These are phyloP conservation scores for Apiospora malaysiana DNA, from an alignment of 2,329 filamentous ascomycete species.

Conservation along the genomic window DNA sequence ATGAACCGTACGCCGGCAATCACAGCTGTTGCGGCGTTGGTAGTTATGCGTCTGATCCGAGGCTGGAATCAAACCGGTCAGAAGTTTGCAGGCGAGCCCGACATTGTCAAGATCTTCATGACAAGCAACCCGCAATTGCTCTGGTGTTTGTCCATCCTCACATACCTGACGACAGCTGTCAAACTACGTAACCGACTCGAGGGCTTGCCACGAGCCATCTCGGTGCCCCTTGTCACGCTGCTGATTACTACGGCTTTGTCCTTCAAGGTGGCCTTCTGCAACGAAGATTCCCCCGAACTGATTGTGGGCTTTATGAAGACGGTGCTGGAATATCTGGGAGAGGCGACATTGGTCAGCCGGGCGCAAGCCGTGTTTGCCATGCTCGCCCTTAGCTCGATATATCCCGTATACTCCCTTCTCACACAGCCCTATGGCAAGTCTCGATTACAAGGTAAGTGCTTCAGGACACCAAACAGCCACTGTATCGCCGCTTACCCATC, in stretches of 20 bases:
- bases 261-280: constrained; percentile 91
- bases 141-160: constrained; percentile 74
- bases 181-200: constrained; percentile 50
- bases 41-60: constrained; percentile 69
- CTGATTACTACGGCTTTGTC: constrained; percentile 65
- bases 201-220: constrained; percentile 44
- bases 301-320: constrained; percentile 54
- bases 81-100: constrained; percentile 89
- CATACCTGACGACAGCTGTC: constrained; percentile 68
- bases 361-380: constrained; percentile 58
- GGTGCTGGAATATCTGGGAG: constrained; percentile 48
- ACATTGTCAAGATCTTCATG: constrained; percentile 79
- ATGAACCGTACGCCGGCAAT: neutral
- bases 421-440: constrained; percentile 34
- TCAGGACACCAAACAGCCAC: neutral
- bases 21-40: constrained; percentile 54
- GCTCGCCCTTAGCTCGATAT: constrained; percentile 45
- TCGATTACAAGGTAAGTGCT: constrained; percentile 34
- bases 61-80: constrained; percentile 98
- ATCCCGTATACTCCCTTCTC: constrained; percentile 48
- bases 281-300: constrained; percentile 86
- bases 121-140: constrained; percentile 68
- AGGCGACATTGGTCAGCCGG: constrained; percentile 52
- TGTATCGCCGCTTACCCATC: neutral
- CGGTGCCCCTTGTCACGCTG: constrained; percentile 47